Conservation (phyloP, 2,329 filamentous ascomycete genomes). For the Aspergillus clavatus region DNA sequence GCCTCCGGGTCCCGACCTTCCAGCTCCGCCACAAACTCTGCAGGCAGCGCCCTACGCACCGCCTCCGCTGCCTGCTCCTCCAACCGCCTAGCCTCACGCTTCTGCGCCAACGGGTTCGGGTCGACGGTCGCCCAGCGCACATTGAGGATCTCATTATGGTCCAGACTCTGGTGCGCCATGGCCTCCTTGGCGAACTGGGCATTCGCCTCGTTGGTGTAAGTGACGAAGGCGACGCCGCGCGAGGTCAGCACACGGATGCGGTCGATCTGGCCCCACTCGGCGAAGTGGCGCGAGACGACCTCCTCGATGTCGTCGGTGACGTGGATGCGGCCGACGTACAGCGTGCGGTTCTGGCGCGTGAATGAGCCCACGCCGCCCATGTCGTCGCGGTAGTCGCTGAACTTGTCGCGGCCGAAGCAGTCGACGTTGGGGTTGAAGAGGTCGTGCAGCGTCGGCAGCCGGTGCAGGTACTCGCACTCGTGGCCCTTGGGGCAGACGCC, state of each 20-base stretch:
- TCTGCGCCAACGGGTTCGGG: conserved; percentile 91
- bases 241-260: conserved; percentile 81
- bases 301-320: conserved; percentile 97
- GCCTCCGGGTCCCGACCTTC: conserved; percentile 86
- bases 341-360: conserved; percentile 84
- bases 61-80: conserved; percentile 97
- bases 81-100: conserved; percentile 78
- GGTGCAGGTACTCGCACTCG: conserved; percentile 91
- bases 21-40: conserved; percentile 86
- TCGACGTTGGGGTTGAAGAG: conserved; percentile 91
- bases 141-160: conserved; percentile 89
- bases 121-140: conserved; percentile 96
- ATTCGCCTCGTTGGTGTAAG: conserved; percentile 85
- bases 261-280: conserved; percentile 93
- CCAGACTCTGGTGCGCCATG: conserved; percentile 90
- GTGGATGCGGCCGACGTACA: conserved; percentile 91
- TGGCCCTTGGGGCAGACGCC: conserved; percentile 69
- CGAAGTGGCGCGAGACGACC: conserved; percentile 87
- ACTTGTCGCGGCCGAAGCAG: conserved; percentile 91
- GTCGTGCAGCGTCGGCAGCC: conserved; percentile 79
- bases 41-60: conserved; percentile 78
- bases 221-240: conserved; percentile 89
- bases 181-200: conserved; percentile 89
- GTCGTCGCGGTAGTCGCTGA: conserved; percentile 87
- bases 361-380: conserved; percentile 97